A percentile compares a stretch with the other conserved stretches of the same genome.
Evolutionary conservation across 2,329 filamentous ascomycete species (phyloP).

Genomic region (Tolypocladium guangdongense): DNA sequence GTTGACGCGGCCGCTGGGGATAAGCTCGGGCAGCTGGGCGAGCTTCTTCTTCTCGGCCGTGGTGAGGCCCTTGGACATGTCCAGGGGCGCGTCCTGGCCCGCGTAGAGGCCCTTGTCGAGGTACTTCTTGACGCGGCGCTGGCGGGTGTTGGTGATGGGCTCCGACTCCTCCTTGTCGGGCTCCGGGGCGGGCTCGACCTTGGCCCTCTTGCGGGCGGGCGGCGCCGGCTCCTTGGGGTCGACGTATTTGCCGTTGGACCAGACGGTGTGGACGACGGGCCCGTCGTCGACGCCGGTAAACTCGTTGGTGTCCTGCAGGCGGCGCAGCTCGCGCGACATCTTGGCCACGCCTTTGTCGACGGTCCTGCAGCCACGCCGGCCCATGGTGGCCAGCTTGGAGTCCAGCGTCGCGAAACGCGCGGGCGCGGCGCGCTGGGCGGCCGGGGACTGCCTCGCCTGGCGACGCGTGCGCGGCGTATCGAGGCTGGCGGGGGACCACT

Average conservation of each 20-base stretch:
- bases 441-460: constrained; percentile 19
- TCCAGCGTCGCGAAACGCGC: constrained; percentile 27
- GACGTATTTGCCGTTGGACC: constrained; percentile 55
- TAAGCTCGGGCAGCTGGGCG: constrained; percentile 34
- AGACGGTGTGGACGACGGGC: constrained; percentile 47
- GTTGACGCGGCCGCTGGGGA: constrained; percentile 37
- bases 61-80: constrained; percentile 37
- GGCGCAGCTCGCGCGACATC: constrained; percentile 45
- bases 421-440: constrained; percentile 31
- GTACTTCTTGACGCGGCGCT: constrained; percentile 59
- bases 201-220: constrained; percentile 24
- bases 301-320: constrained; percentile 53
- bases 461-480: constrained; percentile 20
- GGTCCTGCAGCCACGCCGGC: constrained; percentile 49
- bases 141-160: constrained; percentile 23
- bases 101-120: constrained; percentile 75
- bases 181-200: constrained; percentile 18
- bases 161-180: constrained; percentile 27
- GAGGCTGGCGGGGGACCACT: constrained; percentile 29
- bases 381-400: constrained; percentile 39
- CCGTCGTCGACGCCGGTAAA: constrained; percentile 47
- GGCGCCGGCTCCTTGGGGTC: constrained; percentile 31
- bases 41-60: constrained; percentile 40
- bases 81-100: constrained; percentile 54
- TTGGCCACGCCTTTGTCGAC: constrained; percentile 36